Evolutionary conservation across 2,329 filamentous ascomycete genomes (phyloP).

Genomic region (Huntiella savannae): DNA sequence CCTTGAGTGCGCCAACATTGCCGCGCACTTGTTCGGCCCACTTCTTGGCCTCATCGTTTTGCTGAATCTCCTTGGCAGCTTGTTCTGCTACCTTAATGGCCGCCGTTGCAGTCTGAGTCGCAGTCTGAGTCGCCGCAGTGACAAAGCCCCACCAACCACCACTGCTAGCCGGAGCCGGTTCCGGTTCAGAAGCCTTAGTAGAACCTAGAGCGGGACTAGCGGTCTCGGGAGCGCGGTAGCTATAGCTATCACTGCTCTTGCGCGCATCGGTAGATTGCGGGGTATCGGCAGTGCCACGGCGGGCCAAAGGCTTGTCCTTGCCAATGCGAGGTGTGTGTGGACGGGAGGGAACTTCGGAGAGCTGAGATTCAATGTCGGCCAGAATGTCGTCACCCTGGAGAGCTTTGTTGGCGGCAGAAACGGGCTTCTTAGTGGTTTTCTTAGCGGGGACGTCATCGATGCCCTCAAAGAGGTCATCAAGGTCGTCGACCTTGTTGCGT

Average conservation of each 20-base stretch:
- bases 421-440: slow-evolving; percentile 28
- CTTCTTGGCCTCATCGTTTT: slow-evolving; percentile 88
- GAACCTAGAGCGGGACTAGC: slow-evolving; percentile 24
- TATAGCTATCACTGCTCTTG: slow-evolving; percentile 47
- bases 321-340: slow-evolving; percentile 66
- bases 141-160: slow-evolving; percentile 82
- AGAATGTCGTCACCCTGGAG: slow-evolving; percentile 53
- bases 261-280: slow-evolving; percentile 24
- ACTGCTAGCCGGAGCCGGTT: slow-evolving; percentile 28
- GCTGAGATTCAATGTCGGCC: slow-evolving; percentile 59
- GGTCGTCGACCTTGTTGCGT: slow-evolving; percentile 36
- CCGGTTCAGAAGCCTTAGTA: background rate
- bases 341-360: slow-evolving; percentile 54
- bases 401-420: slow-evolving; percentile 30
- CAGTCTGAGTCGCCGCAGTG: slow-evolving; percentile 35
- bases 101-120: slow-evolving; percentile 31
- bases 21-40: slow-evolving; percentile 90
- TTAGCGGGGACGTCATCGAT: slow-evolving; percentile 29
- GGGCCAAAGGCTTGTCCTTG: slow-evolving; percentile 43
- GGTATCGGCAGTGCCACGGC: slow-evolving; percentile 25
- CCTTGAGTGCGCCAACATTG: slow-evolving; percentile 62
- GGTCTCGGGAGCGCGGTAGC: slow-evolving; percentile 39
- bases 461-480: slow-evolving; percentile 46
- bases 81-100: slow-evolving; percentile 84
- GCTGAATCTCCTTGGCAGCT: slow-evolving; percentile 83